phyloP scores from a whole-genome alignment of 2,329 filamentous ascomycete genomes.

The Diaporthe citriasiana region DNA sequence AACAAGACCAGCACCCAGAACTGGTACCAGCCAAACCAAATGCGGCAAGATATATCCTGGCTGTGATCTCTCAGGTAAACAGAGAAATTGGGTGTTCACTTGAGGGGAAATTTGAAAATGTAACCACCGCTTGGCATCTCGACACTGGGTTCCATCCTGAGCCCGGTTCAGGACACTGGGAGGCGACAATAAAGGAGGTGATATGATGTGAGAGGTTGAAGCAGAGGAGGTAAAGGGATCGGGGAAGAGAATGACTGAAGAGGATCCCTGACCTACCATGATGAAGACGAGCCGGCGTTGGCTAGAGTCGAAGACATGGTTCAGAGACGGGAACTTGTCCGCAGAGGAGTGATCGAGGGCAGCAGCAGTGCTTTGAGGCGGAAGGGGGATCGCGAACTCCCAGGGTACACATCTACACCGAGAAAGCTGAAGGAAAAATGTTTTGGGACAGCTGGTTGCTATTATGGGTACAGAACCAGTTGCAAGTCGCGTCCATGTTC shows the following conservation, averaged over 20 bases:
- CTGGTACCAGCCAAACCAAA: too few relatives aligned
- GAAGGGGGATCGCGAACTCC: too few relatives aligned
- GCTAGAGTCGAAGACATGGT: constrained; percentile 21
- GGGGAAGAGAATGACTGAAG: not conserved
- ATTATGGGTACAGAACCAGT: not conserved
- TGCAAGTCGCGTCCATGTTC: not conserved
- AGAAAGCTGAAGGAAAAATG: not conserved
- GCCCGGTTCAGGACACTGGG: too few relatives aligned
- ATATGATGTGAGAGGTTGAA: not conserved
- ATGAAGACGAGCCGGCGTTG: not conserved
- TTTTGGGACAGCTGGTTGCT: not conserved
- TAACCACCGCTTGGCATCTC: not conserved
- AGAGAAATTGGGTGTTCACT: too few relatives aligned
- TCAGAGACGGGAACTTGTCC: rapidly evolving
- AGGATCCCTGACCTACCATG: not conserved
- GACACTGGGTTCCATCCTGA: too few relatives aligned
- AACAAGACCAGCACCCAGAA: too few relatives aligned
- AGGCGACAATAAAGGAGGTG: too few relatives aligned
- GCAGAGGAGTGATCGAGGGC: not conserved
- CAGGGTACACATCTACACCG: not conserved
- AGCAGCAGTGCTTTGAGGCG: not conserved
- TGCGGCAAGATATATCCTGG: too few relatives aligned
- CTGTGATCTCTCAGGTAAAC: not conserved
- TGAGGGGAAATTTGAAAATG: not conserved
- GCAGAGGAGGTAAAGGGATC: too few relatives aligned